Evolutionary conservation across 192 early-diverging fungal genomes (phyloP), one percentile per base, ranked within the genome.

Genomic region (Anaeromyces robustus): DNA sequence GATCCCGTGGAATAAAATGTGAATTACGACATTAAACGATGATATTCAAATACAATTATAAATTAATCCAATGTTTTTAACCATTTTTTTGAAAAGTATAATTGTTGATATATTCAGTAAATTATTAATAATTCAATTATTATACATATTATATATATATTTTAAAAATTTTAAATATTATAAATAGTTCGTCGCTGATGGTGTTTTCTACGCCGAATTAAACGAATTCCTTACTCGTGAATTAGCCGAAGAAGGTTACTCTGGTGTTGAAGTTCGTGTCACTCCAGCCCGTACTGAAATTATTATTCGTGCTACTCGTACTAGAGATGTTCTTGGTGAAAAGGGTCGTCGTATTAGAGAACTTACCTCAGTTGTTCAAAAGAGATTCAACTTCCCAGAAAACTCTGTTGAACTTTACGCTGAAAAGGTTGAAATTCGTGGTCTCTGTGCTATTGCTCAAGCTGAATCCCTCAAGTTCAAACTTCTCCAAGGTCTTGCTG

Each of bases 151-250:
- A n/a, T n/a, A n/a, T n/a, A n/a, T n/a, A n/a, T n/a, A n/a, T n/a
- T n/a, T n/a, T n/a, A n/a, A n/a, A n/a, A n/a, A n/a, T n/a, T n/a
- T n/a, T n/a, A n/a, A n/a, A 7, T 34, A 34, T 34, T 41, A 16
- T 22, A 68, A 68, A 29, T 30, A 96, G 97, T 99, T 95, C 90
- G 94, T 98, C 85, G 97, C 97, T 88, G 97, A 99, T 90, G 97
- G 97, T 94, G 96, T 99, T 80, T 99, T 99, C 92, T 97, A 96
- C 93, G 96, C 97, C 89, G 97, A 99, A 90, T 93, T 99, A 87
- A 99, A 99, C 93, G 95, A 96, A 91, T 96, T 97, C 92, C 94
- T 99, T 89, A 93, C 94, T 87, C 95, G 96, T 86, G 95, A 96
- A 89, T 92, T 99, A 84, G 93, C 95, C 84, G 91, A 92, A 86